Evolutionary conservation across 805 yeast genomes (phyloP).

Genomic region (Cyberlindnera mrakii): DNA sequence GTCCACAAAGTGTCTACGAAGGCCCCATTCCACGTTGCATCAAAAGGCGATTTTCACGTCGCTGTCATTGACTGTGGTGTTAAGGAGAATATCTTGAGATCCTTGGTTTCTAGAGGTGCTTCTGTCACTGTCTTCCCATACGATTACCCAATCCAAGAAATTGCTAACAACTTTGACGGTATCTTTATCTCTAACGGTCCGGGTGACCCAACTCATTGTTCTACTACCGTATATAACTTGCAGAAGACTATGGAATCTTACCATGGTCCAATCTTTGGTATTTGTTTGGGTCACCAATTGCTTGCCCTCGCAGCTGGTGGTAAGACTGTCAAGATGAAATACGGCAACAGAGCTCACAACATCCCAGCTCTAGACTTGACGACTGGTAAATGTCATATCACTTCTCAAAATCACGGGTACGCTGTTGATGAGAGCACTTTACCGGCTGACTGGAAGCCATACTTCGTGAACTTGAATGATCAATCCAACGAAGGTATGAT

Average conservation of each 20-base stretch:
- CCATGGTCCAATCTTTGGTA: slow-evolving; percentile 90
- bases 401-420: slow-evolving; percentile 98
- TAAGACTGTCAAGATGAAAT: slow-evolving; percentile 84
- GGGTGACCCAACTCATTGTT: slow-evolving; percentile 94
- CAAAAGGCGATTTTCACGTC: slow-evolving; percentile 64
- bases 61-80: slow-evolving; percentile 98
- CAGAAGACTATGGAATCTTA: slow-evolving; percentile 58
- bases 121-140: slow-evolving; percentile 95
- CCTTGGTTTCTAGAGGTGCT: slow-evolving; percentile 91
- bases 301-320: slow-evolving; percentile 95
- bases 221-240: slow-evolving; percentile 68
- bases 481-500: slow-evolving; percentile 97
- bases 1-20: slow-evolving; percentile 94
- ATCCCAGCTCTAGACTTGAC: slow-evolving; percentile 89
- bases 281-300: slow-evolving; percentile 96
- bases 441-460: slow-evolving; percentile 73
- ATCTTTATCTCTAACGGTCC: slow-evolving; percentile 94
- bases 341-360: slow-evolving; percentile 98
- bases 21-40: slow-evolving; percentile 84
- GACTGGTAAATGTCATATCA: slow-evolving; percentile 93
- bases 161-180: slow-evolving; percentile 92
- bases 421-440: slow-evolving; percentile 86
- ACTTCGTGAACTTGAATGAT: slow-evolving; percentile 89
- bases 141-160: slow-evolving; percentile 86
- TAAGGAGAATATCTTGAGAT: slow-evolving; percentile 93